These are phyloP conservation scores for Aspergillus terreus DNA, from an alignment of 2,329 filamentous ascomycete genomes.

Conservation along the genomic window DNA sequence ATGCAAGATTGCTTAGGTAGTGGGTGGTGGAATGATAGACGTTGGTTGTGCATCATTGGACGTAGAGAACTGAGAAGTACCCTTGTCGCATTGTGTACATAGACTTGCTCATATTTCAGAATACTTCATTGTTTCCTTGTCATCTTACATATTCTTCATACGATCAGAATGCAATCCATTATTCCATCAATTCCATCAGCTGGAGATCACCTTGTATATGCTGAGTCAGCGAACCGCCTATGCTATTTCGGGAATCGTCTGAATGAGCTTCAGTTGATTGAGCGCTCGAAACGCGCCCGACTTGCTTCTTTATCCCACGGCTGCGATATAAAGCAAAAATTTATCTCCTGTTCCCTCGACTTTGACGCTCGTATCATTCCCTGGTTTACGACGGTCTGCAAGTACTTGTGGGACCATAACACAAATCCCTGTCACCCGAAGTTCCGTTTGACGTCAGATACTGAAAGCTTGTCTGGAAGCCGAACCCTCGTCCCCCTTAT, in stretches of 20 bases:
- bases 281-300: not conserved
- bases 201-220: not conserved
- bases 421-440: not conserved
- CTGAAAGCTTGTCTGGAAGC: constrained; percentile 3
- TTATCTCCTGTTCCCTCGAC: too few species aligned
- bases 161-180: not conserved
- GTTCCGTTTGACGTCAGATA: constrained; percentile 25
- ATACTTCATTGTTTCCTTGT: not conserved
- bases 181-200: not conserved
- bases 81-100: too few species aligned
- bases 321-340: not conserved
- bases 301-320: not conserved
- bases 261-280: not conserved
- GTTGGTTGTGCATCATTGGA: too few species aligned
- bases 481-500: constrained; percentile 11
- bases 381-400: not conserved
- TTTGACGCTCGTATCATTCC: not conserved
- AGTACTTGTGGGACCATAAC: not conserved
- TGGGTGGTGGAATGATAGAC: too few species aligned
- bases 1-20: not conserved
- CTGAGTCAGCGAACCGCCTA: constrained; percentile 16
- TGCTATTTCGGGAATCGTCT: constrained; percentile 12
- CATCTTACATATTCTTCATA: not conserved
- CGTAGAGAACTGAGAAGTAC: too few species aligned
- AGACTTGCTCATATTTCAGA: too few species aligned